Base-by-base conservation (phyloP, 331 rosid species). In the Acacia pycnantha region DNA sequence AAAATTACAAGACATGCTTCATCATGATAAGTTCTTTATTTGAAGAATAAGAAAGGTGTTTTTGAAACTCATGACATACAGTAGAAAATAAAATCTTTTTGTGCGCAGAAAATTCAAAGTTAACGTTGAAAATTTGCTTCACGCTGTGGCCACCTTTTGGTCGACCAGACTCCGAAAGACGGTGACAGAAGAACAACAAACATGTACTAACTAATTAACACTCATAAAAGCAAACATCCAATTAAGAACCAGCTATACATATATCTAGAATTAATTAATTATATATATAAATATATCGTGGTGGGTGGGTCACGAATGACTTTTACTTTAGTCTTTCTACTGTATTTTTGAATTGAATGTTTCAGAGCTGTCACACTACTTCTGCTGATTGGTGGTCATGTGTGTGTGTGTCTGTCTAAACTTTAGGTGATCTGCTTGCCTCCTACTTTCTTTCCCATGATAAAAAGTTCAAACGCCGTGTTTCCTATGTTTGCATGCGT, bases 231-330 rank as follows among this genome's bases (percentile, higher is more conserved):
- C 61, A 82, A 74, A 77, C 81, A 75, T n/a, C 77, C 29, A 27
- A 33, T 8, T 35, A 19, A 67, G 56, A 80, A 68, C 70, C 68
- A 79, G 83, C 85, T 83, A 62, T 13, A 13, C 37, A 27, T 11
- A 21, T 59, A 72, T 86, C 70, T 37, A 24, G 27, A 10, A 79
- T 76, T 43, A 62, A 72, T 80, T 70, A n/a, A n/a, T n/a, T n/a
- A n/a, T n/a, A n/a, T n/a, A 59, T 9, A 58, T 8, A 6, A 6
- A 8, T 50, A 0, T 50, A 1, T 51, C 0, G 51, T 65, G 69
- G 86, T 76, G 78, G 80, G 41, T 72, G 76, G 84, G 80, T 80
- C 87, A 50, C 24, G 77, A 67, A 73, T 80, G 68, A 62, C 68
- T 68, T 58, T 33, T 3, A 41, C 58, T 53, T 53, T 54, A 74